Conservation (phyloP, 768 basidiomycete species). For the Suillus clintonianus region DNA sequence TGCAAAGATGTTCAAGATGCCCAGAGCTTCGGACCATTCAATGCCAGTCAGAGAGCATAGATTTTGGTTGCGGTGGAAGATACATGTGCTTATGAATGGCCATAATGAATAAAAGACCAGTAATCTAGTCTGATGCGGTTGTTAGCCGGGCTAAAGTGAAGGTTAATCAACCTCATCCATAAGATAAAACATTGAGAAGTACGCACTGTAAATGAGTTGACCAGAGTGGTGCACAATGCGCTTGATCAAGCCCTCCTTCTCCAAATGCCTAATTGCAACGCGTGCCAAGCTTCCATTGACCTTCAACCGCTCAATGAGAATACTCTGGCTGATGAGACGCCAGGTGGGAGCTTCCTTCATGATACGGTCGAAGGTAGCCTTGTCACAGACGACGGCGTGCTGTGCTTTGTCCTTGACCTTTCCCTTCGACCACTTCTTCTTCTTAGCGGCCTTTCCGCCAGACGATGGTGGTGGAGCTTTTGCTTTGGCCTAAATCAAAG, state of each 20-base stretch:
- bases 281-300: constrained; percentile 95
- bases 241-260: constrained; percentile 94
- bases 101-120: constrained; percentile 23
- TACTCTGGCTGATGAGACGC: constrained; percentile 97
- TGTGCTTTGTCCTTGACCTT: constrained; percentile 99
- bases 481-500: constrained; percentile 68
- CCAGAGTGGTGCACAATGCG: constrained; percentile 93
- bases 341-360: constrained; percentile 98
- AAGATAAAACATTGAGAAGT: background rate
- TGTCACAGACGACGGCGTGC: constrained; percentile 94
- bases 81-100: constrained; percentile 38
- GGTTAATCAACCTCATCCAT: constrained; percentile 2
- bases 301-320: constrained; percentile 98
- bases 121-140: constrained; percentile 40
- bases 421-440: constrained; percentile 99
- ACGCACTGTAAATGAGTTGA: constrained; percentile 95
- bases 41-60: constrained; percentile 26
- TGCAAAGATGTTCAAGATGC: background rate
- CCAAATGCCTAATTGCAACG: constrained; percentile 85
- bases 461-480: constrained; percentile 62
- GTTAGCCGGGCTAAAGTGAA: constrained; percentile 43
- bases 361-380: constrained; percentile 90
- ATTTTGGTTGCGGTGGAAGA: constrained; percentile 30
- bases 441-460: constrained; percentile 91
- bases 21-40: background rate